Conservation (phyloP, 345 rosid genomes). For the Boechera retrofracta region DNA sequence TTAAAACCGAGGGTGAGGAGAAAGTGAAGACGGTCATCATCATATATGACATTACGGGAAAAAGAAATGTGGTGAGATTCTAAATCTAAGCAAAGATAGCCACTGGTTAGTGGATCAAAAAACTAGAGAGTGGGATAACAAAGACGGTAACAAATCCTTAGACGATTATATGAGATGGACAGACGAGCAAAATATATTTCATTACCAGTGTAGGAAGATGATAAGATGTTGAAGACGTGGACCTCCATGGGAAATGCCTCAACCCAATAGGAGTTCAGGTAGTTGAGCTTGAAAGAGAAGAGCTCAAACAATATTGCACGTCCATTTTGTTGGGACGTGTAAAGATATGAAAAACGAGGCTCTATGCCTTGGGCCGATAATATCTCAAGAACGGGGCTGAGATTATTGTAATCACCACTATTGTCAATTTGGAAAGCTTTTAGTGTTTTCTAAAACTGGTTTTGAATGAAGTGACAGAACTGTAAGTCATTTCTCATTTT, state of each 20-base stretch:
- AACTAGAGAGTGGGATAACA: slow-evolving; percentile 9
- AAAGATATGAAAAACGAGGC: neutral
- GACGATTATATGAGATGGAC: neutral
- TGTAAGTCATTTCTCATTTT: neutral
- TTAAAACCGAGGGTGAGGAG: neutral
- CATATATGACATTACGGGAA: neutral
- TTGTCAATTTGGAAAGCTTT: neutral
- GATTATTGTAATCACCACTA: neutral
- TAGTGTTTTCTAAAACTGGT: neutral
- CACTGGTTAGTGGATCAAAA: neutral
- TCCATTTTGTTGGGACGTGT: neutral
- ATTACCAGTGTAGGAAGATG: neutral
- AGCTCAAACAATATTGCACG: neutral
- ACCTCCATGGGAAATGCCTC: neutral
- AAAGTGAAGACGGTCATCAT: neutral
- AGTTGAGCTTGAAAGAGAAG: neutral
- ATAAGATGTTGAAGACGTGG: neutral
- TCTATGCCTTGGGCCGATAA: slow-evolving; percentile 6
- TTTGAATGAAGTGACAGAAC: neutral
- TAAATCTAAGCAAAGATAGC: neutral
- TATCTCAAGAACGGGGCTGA: neutral
- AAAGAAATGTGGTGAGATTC: neutral
- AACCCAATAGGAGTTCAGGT: neutral
- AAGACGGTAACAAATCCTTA: neutral
- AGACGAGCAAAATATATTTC: neutral